Percentiles rank a stretch among this genome's conserved stretches.
Conservation (phyloP, 495 filamentous ascomycete species). For the Lasiosphaeria ovina region DNA sequence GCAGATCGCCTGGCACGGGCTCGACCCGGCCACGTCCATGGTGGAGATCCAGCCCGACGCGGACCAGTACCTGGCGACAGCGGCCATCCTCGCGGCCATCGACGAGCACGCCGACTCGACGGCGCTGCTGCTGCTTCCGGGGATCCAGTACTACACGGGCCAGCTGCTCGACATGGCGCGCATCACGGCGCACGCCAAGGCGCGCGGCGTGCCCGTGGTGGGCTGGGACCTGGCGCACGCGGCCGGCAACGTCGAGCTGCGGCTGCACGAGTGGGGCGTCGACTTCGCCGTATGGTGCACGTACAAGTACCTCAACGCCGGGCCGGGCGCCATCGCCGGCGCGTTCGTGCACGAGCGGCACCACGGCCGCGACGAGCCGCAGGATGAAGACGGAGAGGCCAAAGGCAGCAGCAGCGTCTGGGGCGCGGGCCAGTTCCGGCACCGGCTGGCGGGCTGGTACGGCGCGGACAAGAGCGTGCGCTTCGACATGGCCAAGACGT, state of each 20-base stretch:
- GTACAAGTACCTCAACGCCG: conserved; percentile 93
- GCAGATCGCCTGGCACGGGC: conserved; percentile 71
- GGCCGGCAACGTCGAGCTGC: conserved; percentile 78
- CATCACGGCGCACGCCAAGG: conserved; percentile 78
- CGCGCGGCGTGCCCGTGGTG: conserved; percentile 64
- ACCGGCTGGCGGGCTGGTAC: conserved; percentile 78
- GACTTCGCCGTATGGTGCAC: conserved; percentile 93
- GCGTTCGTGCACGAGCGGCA: conserved; percentile 81
- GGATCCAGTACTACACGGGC: conserved; percentile 90
- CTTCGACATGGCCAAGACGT: conserved; percentile 75
- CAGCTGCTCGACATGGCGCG: conserved; percentile 79
- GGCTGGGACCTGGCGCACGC: conserved; percentile 96
- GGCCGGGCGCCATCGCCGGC: conserved; percentile 80
- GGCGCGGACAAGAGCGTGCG: conserved; percentile 68
- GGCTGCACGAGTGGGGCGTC: conserved; percentile 89
- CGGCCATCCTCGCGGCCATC: conserved; percentile 72
- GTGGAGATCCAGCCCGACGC: conserved; percentile 64
- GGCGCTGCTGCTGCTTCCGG: conserved; percentile 79
- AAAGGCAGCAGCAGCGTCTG: conserved; percentile 4
- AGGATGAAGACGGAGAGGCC: conserved; percentile 44
- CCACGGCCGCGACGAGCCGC: not conserved
- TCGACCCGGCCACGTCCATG: conserved; percentile 64
- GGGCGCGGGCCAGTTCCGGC: conserved; percentile 20
- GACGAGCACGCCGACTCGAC: conserved; percentile 72
- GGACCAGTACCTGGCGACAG: conserved; percentile 57